Evolutionary conservation across 306 rosid species (phyloP), one percentile per base, ranked within the genome.

Genomic region (Quercus wislizeni): DNA sequence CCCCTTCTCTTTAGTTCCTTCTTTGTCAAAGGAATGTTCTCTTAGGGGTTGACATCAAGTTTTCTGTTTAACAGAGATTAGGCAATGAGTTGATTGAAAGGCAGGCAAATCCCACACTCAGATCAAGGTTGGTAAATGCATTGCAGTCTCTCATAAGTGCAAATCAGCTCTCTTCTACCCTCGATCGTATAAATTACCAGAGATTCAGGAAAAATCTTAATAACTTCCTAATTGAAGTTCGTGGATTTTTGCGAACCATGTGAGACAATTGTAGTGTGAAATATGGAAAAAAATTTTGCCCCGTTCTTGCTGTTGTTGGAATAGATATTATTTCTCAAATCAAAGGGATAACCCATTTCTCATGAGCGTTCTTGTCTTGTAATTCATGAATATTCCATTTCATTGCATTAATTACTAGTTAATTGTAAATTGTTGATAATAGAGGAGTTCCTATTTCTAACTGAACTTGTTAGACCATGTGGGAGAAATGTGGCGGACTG

Each of bases 141-240:
- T 84, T 95, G 79, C 93, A 91, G 51, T 25, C 85, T 61, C 91
- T 95, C 8, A 92, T 97, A 55, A 88, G 91, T 61, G 87, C 93
- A 27, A 94, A 94, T 79, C 97, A 94, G 82, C 96, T 92, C 65
- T 87, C 94, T 15, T 80, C 92, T 35, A 87, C 92, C 74, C 92
- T 92, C 27, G 99, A 95, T 78, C 91, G 98, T 27, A 86, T 86
- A 57, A 95, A 95, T 71, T 87, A 83, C 83, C 97, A 95, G 75
- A 86, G 92, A 78, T 92, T 95, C 70, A 86, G 99, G 87, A 95
- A 95, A 89, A 95, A 92, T 88, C 88, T 95, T 17, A 86, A 19
- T 54, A 84, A 54, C 77, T 92, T 95, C 88, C 86, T 95, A 64
- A 82, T 89, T 25, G 98, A 95, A 70, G 99, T 95, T 80, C 90